Conservation (phyloP, 2,329 filamentous ascomycete species). For the Colletotrichum shisoi region DNA sequence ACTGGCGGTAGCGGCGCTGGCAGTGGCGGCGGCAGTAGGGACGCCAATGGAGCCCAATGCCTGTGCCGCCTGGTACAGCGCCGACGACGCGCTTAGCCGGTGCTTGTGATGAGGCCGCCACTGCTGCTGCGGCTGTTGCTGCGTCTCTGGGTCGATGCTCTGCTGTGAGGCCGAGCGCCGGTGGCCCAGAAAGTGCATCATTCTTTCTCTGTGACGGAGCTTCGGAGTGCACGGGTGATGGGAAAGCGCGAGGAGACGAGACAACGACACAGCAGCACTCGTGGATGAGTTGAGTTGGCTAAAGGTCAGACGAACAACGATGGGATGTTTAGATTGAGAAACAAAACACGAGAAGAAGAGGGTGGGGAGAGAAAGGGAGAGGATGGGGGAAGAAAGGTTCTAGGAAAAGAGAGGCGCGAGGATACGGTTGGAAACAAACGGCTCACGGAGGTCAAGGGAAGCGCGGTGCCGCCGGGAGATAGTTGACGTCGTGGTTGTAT, state of each 20-base stretch:
- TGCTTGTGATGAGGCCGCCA: conserved; percentile 30
- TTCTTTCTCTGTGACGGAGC: neutral
- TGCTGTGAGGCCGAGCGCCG: conserved; percentile 35
- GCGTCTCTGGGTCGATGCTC: conserved; percentile 31
- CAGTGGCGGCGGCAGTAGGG: conserved; percentile 24
- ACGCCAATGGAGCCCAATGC: conserved; percentile 35
- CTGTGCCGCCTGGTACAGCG: conserved; percentile 36
- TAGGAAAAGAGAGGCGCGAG: neutral
- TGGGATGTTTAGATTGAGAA: neutral
- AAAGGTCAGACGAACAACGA: neutral
- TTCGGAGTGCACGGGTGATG: too few relatives aligned
- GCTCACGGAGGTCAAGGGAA: neutral
- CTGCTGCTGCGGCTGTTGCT: conserved; percentile 28
- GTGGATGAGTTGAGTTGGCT: neutral
- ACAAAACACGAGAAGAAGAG: neutral
- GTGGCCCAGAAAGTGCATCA: conserved; percentile 36
- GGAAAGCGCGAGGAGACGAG: neutral
- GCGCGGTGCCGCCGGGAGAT: neutral
- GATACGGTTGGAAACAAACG: neutral
- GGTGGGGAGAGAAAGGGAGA: neutral
- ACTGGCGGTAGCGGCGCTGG: conserved; percentile 30
- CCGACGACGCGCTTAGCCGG: conserved; percentile 33
- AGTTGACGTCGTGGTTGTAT: neutral
- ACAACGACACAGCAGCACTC: neutral
- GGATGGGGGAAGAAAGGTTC: neutral